Evolutionary conservation across 768 basidiomycete species (phyloP).

Genomic region (Mycena galericulata): DNA sequence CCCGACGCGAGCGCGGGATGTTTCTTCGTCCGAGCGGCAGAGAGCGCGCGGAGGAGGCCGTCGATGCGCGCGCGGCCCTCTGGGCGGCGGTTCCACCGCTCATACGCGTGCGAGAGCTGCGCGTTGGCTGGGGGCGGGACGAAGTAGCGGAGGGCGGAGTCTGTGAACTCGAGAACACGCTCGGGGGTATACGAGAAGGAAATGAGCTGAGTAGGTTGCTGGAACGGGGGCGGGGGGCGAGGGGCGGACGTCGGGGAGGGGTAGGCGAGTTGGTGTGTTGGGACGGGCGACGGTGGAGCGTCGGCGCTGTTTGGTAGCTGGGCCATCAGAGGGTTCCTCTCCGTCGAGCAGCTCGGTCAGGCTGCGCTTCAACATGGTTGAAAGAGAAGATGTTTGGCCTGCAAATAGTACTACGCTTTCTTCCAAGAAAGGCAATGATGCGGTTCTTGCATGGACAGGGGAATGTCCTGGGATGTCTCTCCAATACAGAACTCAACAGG

Average conservation of each 20-base stretch:
- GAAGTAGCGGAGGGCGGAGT: slow-evolving; percentile 80
- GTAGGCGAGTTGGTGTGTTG: slow-evolving; percentile 7
- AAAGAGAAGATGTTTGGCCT: no score
- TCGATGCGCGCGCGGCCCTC: slow-evolving; percentile 80
- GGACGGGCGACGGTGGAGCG: background rate
- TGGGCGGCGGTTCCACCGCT: slow-evolving; percentile 74
- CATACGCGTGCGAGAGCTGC: slow-evolving; percentile 77
- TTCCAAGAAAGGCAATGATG: no score
- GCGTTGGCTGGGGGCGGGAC: slow-evolving; percentile 74
- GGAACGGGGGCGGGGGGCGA: slow-evolving; percentile 58
- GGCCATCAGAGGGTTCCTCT: no score
- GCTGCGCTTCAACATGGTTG: no score
- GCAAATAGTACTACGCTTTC: no score
- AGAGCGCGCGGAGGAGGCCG: slow-evolving; percentile 70
- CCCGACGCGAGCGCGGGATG: slow-evolving; percentile 33
- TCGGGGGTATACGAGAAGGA: slow-evolving; percentile 78
- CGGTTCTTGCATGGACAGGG: no score
- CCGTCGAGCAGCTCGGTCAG: no score
- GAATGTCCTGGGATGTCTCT: no score
- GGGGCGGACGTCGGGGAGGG: slow-evolving; percentile 8
- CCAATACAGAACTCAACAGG: no score
- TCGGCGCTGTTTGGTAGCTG: no score
- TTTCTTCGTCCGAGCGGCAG: slow-evolving; percentile 53
- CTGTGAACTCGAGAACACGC: slow-evolving; percentile 69
- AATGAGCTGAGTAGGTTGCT: slow-evolving; percentile 75